phyloP scores from a whole-genome alignment of 805 yeast species.

The Monosporozyma yasuniensis region DNA sequence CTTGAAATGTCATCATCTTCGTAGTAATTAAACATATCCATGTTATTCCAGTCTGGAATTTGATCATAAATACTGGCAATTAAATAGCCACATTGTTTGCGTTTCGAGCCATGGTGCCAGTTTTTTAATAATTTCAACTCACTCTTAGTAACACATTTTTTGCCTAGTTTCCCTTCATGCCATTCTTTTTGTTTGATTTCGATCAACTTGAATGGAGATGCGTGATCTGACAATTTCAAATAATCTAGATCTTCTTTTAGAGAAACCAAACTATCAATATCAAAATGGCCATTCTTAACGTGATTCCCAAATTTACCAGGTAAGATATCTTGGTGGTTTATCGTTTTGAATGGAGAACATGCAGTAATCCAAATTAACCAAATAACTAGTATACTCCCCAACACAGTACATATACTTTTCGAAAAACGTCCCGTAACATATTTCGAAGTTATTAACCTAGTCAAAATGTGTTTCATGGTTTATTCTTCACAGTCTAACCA shows the following conservation, averaged over 20 bases:
- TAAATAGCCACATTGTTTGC: slow-evolving; percentile 17
- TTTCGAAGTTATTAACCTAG: neutral
- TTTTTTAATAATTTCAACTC: neutral
- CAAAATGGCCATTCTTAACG: too few species aligned
- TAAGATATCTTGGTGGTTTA: neutral
- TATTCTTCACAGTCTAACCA: neutral
- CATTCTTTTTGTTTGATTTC: neutral
- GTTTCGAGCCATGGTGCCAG: neutral
- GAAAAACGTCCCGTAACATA: neutral
- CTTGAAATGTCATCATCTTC: neutral
- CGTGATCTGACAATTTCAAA: neutral
- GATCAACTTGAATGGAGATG: neutral
- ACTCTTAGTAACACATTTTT: neutral
- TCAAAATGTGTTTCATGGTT: neutral
- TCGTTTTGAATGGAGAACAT: neutral
- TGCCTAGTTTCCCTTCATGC: neutral
- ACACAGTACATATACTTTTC: neutral
- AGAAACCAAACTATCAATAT: neutral
- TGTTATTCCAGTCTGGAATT: slow-evolving; percentile 18
- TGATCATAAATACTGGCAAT: slow-evolving; percentile 12
- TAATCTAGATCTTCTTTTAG: neutral
- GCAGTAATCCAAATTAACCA: neutral
- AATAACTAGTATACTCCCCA: neutral
- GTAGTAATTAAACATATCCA: slow-evolving; percentile 3
- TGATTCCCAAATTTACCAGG: neutral